Conservation (phyloP, 2,329 filamentous ascomycete genomes). For the Gnomoniopsis smithogilvyi region DNA sequence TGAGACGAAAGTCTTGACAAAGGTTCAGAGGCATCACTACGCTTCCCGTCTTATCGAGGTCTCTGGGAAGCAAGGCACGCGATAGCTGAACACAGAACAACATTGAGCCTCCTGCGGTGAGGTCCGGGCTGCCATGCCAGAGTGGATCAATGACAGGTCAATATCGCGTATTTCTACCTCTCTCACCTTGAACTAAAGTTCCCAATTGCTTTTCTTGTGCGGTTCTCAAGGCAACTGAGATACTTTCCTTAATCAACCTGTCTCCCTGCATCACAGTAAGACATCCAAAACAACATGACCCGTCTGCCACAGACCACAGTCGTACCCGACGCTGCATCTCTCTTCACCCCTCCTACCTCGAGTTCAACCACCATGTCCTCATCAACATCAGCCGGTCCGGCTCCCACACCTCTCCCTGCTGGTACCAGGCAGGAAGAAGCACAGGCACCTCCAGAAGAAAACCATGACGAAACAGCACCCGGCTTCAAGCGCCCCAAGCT, state of each 20-base stretch:
- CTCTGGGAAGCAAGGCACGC: too few relatives aligned
- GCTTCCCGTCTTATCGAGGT: too few relatives aligned
- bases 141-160: too few relatives aligned
- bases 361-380: slow-evolving; percentile 18
- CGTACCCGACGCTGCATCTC: slow-evolving; percentile 24
- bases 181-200: too few relatives aligned
- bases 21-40: too few relatives aligned
- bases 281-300: background rate
- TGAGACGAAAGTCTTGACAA: too few relatives aligned
- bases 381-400: slow-evolving; percentile 9
- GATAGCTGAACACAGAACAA: too few relatives aligned
- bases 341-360: slow-evolving; percentile 32
- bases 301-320: slow-evolving; percentile 25
- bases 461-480: background rate
- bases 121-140: too few relatives aligned
- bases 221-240: background rate
- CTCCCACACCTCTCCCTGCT: slow-evolving; percentile 19
- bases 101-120: too few relatives aligned
- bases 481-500: slow-evolving; percentile 50
- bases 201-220: background rate
- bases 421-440: background rate
- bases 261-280: background rate
- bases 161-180: too few relatives aligned
- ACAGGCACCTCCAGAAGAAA: background rate
- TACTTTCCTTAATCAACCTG: background rate